Evolutionary conservation across 2,329 filamentous ascomycete genomes (phyloP).

Genomic region (Alternaria panax): DNA sequence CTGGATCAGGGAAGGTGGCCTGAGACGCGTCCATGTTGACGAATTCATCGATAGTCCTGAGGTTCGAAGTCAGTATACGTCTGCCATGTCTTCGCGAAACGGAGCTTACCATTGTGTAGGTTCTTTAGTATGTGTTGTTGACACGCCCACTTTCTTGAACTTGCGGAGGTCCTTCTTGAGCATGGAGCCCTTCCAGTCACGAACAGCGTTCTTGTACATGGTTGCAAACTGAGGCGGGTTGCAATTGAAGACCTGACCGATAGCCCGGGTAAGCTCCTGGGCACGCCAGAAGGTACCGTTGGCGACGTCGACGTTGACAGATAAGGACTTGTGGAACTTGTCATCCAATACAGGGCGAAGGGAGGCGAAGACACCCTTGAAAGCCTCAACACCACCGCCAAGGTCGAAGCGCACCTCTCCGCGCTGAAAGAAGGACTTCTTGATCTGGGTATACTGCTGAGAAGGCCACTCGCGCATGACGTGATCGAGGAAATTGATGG

Average conservation of each 20-base stretch:
- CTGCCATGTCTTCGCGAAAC: neutral
- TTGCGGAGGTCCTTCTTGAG: conserved; percentile 51
- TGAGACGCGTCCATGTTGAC: conserved; percentile 52
- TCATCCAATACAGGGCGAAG: conserved; percentile 73
- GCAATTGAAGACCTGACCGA: conserved; percentile 37
- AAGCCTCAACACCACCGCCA: conserved; percentile 73
- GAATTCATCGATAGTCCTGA: conserved; percentile 58
- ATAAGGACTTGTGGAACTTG: conserved; percentile 65
- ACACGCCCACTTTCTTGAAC: conserved; percentile 53
- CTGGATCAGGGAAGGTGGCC: conserved; percentile 63
- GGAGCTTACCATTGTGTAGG: conserved; percentile 50
- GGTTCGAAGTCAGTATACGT: neutral
- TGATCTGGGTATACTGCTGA: conserved; percentile 71
- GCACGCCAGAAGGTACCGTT: conserved; percentile 86
- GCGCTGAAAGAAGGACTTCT: conserved; percentile 79
- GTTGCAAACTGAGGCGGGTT: conserved; percentile 27
- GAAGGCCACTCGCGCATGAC: conserved; percentile 82
- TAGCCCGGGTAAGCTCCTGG: conserved; percentile 47
- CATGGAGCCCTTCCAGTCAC: conserved; percentile 35
- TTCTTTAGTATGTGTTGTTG: conserved; percentile 48
- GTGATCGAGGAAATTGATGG: conserved; percentile 91
- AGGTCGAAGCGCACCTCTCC: conserved; percentile 61
- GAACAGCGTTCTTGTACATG: conserved; percentile 28
- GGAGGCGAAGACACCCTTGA: conserved; percentile 89
- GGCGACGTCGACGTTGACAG: conserved; percentile 88